Conservation (phyloP, 768 basidiomycete species). For the Phanerochaete carnosa region DNA sequence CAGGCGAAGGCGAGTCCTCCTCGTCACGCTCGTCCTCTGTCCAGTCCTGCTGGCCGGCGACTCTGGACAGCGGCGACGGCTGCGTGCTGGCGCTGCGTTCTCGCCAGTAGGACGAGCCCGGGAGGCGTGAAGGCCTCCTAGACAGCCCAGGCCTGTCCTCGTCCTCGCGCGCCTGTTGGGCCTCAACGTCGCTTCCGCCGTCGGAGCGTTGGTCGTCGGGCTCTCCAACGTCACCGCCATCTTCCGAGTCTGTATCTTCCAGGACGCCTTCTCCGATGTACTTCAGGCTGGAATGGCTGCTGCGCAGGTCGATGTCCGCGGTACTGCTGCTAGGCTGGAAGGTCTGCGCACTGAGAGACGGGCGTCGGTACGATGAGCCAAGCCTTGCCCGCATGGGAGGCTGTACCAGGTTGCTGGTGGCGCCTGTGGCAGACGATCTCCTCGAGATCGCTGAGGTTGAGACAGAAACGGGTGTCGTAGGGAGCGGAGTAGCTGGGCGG, state of each 20-base stretch:
- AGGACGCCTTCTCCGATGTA: constrained; percentile 77
- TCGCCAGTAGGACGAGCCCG: constrained; percentile 19
- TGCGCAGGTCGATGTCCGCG: not conserved
- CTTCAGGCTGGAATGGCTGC: constrained; percentile 41
- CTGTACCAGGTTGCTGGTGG: constrained; percentile 1
- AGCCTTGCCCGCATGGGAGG: constrained; percentile 17
- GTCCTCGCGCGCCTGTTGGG: not conserved
- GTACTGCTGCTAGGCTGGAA: constrained; percentile 24
- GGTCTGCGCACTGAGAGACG: constrained; percentile 36
- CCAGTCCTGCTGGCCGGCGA: constrained; percentile 54
- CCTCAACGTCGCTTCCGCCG: not conserved
- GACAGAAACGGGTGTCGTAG: constrained; percentile 16
- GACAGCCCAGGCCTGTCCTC: not conserved
- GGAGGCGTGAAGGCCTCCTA: not conserved
- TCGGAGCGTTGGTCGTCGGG: constrained; percentile 29
- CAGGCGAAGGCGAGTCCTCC: constrained; percentile 50
- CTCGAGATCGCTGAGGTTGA: constrained; percentile 10
- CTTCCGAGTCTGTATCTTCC: constrained; percentile 68
- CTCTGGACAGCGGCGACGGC: constrained; percentile 65
- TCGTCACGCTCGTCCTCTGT: constrained; percentile 48
- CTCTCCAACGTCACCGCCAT: constrained; percentile 26
- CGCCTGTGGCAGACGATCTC: constrained; percentile 11
- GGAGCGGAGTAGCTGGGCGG: constrained; percentile 14
- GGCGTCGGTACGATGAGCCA: constrained; percentile 35
- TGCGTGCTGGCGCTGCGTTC: constrained; percentile 32